Evolutionary conservation across 306 rosid species (phyloP).

Genomic region (Cyclanthera cordifolia): DNA sequence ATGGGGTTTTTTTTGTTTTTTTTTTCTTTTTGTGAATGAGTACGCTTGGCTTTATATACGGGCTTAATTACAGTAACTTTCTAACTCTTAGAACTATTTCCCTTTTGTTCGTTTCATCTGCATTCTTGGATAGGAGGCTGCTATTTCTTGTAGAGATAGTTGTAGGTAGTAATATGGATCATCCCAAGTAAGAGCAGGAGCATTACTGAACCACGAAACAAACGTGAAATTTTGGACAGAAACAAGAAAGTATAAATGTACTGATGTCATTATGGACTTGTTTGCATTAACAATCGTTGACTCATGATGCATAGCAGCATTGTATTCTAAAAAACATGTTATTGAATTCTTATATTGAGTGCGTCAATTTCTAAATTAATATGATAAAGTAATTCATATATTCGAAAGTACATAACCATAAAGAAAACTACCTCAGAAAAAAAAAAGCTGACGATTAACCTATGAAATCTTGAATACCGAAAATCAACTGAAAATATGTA

Average conservation of each 20-base stretch:
- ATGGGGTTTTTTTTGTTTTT: no score
- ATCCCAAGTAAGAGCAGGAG: background rate
- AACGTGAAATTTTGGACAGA: background rate
- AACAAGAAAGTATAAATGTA: no score
- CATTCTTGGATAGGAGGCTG: background rate
- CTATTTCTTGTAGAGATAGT: background rate
- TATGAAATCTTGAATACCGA: no score
- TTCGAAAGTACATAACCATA: background rate
- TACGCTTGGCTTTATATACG: background rate
- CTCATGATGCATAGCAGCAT: background rate
- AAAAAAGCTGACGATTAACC: no score
- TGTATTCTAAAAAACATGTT: no score
- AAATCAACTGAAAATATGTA: no score
- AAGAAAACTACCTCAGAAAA: no score
- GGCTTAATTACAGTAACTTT: background rate
- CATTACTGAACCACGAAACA: background rate
- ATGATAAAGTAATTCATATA: no score
- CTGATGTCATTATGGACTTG: no score
- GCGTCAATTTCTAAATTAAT: no score
- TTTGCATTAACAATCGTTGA: background rate
- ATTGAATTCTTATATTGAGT: background rate
- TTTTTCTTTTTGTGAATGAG: no score
- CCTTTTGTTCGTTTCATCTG: background rate
- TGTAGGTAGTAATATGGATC: background rate
- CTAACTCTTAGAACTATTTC: background rate